Percentiles rank a stretch among this genome's conserved stretches.
Evolutionary conservation across 208 protist genomes (phyloP).

Genomic region (Acanthamoeba castellanii): DNA sequence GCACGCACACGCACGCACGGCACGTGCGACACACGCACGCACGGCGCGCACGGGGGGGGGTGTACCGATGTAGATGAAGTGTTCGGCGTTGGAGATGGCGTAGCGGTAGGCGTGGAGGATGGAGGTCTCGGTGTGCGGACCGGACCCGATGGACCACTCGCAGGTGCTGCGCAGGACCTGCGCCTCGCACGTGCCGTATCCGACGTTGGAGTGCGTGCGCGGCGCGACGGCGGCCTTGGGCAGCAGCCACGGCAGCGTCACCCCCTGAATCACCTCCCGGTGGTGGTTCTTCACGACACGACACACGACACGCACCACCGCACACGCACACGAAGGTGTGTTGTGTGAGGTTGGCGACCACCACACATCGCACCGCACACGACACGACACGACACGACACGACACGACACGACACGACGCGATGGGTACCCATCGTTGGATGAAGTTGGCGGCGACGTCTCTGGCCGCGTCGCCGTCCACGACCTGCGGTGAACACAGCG

Average conservation of each 20-base stretch:
- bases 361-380: no score
- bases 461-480: conserved; percentile 34
- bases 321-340: no score
- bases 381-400: not conserved
- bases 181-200: not conserved
- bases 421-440: conserved; percentile 28
- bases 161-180: conserved; percentile 80
- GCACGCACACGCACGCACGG: not conserved
- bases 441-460: conserved; percentile 68
- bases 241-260: conserved; percentile 32
- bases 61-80: conserved; percentile 84
- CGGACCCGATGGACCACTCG: conserved; percentile 79
- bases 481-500: not conserved
- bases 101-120: conserved; percentile 80
- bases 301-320: no score
- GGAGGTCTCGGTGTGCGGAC: conserved; percentile 64
- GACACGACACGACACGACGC: not conserved
- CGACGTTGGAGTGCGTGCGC: conserved; percentile 18
- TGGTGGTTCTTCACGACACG: conserved; percentile 53
- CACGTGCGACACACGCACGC: no score
- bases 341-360: no score
- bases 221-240: not conserved
- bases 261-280: not conserved
- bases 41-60: no score
- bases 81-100: conserved; percentile 77